Percentiles rank a stretch among this genome's conserved stretches.
These are phyloP conservation scores for Claviceps maximensis DNA, from an alignment of 2,329 filamentous ascomycete species.

Conservation along the genomic window DNA sequence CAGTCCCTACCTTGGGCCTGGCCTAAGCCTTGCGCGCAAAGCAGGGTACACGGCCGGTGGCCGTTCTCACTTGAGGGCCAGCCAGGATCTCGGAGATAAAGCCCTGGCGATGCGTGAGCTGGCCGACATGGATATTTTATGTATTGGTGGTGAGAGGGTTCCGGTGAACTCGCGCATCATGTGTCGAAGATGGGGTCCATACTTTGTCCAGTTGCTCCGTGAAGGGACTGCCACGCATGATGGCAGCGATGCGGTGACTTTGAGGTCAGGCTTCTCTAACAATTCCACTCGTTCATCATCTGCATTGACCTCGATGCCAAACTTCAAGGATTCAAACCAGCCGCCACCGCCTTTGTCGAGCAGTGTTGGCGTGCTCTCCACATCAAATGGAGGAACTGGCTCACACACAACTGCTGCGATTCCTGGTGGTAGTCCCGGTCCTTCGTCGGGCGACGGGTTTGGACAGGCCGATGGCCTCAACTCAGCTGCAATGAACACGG, in stretches of 20 bases:
- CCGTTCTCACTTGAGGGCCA: conserved; percentile 59
- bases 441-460: conserved; percentile 21
- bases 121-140: conserved; percentile 92
- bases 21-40: conserved; percentile 43
- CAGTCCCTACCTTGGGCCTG: conserved; percentile 47
- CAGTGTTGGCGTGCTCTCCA: conserved; percentile 27
- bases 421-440: conserved; percentile 23
- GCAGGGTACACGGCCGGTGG: conserved; percentile 59
- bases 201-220: conserved; percentile 82
- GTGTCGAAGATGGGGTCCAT: conserved; percentile 81
- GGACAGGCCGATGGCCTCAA: conserved; percentile 29
- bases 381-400: conserved; percentile 13
- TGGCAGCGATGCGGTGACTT: conserved; percentile 60
- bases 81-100: conserved; percentile 74
- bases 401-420: background rate
- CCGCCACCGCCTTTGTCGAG: conserved; percentile 25
- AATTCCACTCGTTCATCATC: conserved; percentile 65
- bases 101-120: conserved; percentile 71
- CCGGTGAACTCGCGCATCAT: conserved; percentile 87
- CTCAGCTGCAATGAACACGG: conserved; percentile 32
- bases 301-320: conserved; percentile 71
- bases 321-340: conserved; percentile 37
- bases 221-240: conserved; percentile 64
- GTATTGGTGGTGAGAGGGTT: conserved; percentile 79
- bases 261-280: conserved; percentile 49